Evolutionary conservation across 1,139 yeast genomes (phyloP), one percentile per base, ranked within the genome.

Genomic region (Diutina ranongensis): DNA sequence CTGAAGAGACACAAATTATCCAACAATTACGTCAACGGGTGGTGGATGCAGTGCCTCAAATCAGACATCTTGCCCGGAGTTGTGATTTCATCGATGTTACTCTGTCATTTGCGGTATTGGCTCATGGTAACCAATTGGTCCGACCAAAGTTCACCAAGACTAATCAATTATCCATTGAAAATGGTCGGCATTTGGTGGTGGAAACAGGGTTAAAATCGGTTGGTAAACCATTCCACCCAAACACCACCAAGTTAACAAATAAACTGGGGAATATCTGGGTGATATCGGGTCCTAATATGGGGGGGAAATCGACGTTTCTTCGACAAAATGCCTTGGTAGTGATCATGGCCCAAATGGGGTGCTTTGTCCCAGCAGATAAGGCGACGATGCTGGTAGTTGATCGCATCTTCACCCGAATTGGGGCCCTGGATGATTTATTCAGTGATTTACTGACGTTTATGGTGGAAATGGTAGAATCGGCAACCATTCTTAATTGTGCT

Each of bases 381-480:
- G 96, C 95, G 0, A 71, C 64, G 15, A 63, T 92, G 19, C 95
- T 96, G 0, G 60, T 87, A 4, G 94, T 88, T 1, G 97, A 92
- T 61, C 80, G 80, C 51, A 75, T 92, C 1, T 89, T 86, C 57
- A 87, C 96, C 34, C 69, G 98, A 40, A 81, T 84, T 25, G 97
- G 97, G 0, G 88, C 97, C 0, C 86, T 94, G 0, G 98, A 92
- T 61, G 95, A 89, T 56, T 66, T 92, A 34, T 87, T 73, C 57
- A 78, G 86, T 49, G 94, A 89, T 52, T 72, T 88, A 62, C 85
- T 95, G 51, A 89, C 98, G 0, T 92, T 92, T 56, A 88, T 92
- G 97, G 95, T 89, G 15, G 97, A 92, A 55, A 89, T 92, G 97
- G 76, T 86, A n/a, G 98, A 92, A 57, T 86, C 96, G 0, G 82